phyloP scores from a whole-genome alignment of 2,329 filamentous ascomycete genomes.

The Hirsutella minnesotensis region DNA sequence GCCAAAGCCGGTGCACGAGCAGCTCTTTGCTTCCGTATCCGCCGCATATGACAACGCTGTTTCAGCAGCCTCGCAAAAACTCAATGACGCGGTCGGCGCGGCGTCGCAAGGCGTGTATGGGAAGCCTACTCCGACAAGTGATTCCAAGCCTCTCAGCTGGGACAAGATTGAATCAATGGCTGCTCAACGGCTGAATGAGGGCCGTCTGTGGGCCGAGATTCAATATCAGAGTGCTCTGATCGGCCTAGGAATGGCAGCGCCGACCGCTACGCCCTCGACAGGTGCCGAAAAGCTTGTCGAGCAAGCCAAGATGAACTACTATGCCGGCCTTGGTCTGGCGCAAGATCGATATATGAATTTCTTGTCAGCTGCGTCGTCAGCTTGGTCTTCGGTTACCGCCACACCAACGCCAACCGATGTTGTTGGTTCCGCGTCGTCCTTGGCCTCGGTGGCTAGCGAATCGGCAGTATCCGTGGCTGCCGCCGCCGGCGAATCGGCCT shows the following conservation, averaged over 20 bases:
- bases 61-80: conserved; percentile 45
- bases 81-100: conserved; percentile 42
- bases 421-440: conserved; percentile 34
- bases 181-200: conserved; percentile 56
- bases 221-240: conserved; percentile 60
- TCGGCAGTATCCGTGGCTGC: conserved; percentile 33
- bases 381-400: conserved; percentile 47
- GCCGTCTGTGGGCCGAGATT: conserved; percentile 56
- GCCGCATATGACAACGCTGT: conserved; percentile 56
- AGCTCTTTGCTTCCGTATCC: conserved; percentile 57
- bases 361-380: conserved; percentile 57
- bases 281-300: conserved; percentile 45
- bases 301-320: conserved; percentile 57
- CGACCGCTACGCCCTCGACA: conserved; percentile 27
- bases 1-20: conserved; percentile 55
- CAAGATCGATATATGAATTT: conserved; percentile 72
- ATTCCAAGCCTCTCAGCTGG: conserved; percentile 32
- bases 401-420: conserved; percentile 47
- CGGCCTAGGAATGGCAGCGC: conserved; percentile 49
- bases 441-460: conserved; percentile 35
- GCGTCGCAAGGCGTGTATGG: conserved; percentile 38
- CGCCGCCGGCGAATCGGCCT: conserved; percentile 32
- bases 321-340: conserved; percentile 65
- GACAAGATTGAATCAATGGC: conserved; percentile 50
- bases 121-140: conserved; percentile 30